phyloP scores from a whole-genome alignment of 2,329 filamentous ascomycete species.

The Paradendryphiella salina region DNA sequence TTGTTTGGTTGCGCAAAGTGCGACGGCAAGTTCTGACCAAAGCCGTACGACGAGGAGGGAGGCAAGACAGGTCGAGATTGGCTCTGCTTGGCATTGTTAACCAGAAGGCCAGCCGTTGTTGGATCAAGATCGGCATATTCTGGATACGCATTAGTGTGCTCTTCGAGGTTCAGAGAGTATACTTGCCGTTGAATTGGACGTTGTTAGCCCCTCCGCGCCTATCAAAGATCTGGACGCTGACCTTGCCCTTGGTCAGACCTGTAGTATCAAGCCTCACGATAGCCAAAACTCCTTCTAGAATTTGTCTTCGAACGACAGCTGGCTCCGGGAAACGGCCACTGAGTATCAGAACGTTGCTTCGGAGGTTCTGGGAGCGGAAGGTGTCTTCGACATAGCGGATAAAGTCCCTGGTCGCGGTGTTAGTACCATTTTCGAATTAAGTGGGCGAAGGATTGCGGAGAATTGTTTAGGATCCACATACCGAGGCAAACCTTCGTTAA shows the following conservation, averaged over 20 bases:
- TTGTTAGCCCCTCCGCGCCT: conserved; percentile 73
- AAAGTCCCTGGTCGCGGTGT: conserved; percentile 61
- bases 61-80: conserved; percentile 41
- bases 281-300: conserved; percentile 84
- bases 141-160: conserved; percentile 36
- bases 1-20: conserved; percentile 42
- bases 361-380: conserved; percentile 72
- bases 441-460: neutral
- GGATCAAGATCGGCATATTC: conserved; percentile 86
- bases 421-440: neutral
- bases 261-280: conserved; percentile 75
- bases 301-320: conserved; percentile 80
- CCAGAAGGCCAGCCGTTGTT: conserved; percentile 75
- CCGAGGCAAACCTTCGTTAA: conserved; percentile 65
- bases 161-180: neutral
- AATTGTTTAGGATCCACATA: conserved; percentile 16
- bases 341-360: conserved; percentile 77
- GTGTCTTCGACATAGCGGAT: conserved; percentile 78
- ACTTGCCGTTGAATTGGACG: conserved; percentile 72
- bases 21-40: conserved; percentile 37
- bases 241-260: conserved; percentile 71
- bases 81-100: conserved; percentile 68
- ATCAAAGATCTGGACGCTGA: conserved; percentile 84
- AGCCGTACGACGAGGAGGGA: conserved; percentile 35
- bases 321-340: conserved; percentile 75